A percentile compares a stretch with the other conserved stretches of the same genome.
These are phyloP conservation scores for Pseudogymnoascus sp. DNA, from an alignment of 2,329 filamentous ascomycete genomes.

Conservation along the genomic window DNA sequence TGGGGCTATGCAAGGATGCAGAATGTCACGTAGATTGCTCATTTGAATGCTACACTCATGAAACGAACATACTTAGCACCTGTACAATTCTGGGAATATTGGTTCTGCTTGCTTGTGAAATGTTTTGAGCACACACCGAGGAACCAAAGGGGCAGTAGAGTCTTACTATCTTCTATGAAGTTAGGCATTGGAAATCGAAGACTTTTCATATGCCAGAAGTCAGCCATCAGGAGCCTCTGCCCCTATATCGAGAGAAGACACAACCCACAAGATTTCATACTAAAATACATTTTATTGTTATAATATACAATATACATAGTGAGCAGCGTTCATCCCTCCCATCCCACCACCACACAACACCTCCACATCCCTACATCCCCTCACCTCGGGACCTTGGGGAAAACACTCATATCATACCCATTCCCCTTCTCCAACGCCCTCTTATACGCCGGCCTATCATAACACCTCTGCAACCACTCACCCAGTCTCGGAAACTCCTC, in stretches of 20 bases:
- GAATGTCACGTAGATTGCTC: slow-evolving; percentile 28
- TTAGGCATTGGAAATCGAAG: background rate
- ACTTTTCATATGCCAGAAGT: background rate
- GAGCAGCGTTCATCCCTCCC: background rate
- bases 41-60: slow-evolving; percentile 20
- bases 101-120: background rate
- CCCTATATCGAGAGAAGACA: background rate
- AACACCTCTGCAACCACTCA: slow-evolving; percentile 27
- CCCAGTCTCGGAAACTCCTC: slow-evolving; percentile 28
- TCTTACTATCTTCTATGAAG: background rate
- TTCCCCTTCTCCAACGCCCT: slow-evolving; percentile 27
- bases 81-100: background rate
- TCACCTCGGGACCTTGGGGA: slow-evolving; percentile 10
- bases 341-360: background rate
- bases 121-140: background rate
- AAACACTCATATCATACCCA: slow-evolving; percentile 24
- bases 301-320: background rate
- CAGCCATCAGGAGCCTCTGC: background rate
- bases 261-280: background rate
- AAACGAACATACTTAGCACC: slow-evolving; percentile 12
- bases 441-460: slow-evolving; percentile 27
- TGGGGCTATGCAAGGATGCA: slow-evolving; percentile 26
- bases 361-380: background rate
- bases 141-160: background rate
- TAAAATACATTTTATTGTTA: background rate